Evolutionary conservation across 306 rosid species (phyloP), one percentile per base, ranked within the genome.

Genomic region (Prunus davidiana): DNA sequence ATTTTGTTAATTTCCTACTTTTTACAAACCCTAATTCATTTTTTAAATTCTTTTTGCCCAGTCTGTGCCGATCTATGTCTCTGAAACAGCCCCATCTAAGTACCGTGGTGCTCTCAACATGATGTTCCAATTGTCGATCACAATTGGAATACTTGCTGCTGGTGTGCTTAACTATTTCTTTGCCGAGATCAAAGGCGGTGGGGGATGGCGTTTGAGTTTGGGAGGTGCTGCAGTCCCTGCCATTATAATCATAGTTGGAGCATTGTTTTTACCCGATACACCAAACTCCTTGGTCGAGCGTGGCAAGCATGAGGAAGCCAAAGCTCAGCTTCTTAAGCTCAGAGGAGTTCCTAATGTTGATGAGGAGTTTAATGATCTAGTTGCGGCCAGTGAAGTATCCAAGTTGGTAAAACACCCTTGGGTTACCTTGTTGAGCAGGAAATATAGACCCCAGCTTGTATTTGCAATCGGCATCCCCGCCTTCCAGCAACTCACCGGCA

Each of bases 401-500:
- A 22, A 22, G 24, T 22, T 22, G 24, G 24, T 22, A 22, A 22
- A 22, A 22, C 24, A 22, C 24, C 24, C 24, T 22, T 22, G 24
- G 24, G 24, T 22, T 22, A 22, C 24, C 24, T 22, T 22, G 67
- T 12, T 87, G 64, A 30, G 79, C 51, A 88, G 85, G 20, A 88
- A 91, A 80, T 91, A 91, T 7, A 88, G 96, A 63, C 93, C 97
- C 2, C 96, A 91, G n/a, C 88, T 91, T 2, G 65, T 72, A 5
- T 77, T 93, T 4, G 92, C 97, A 67, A 32, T 93, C 22, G 71
- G 45, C 27, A 93, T 91, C 12, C 98, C 96, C 1, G 86, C 91
- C 32, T 93, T 93, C 63, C 97, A 93, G 73, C 97, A 93, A 72
- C 84, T 93, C 72, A 93, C 98, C 5, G 98, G 96, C 67, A 77